These are phyloP conservation scores for Saccharomycopsis amapae DNA, from an alignment of 805 yeast species.

Conservation along the genomic window DNA sequence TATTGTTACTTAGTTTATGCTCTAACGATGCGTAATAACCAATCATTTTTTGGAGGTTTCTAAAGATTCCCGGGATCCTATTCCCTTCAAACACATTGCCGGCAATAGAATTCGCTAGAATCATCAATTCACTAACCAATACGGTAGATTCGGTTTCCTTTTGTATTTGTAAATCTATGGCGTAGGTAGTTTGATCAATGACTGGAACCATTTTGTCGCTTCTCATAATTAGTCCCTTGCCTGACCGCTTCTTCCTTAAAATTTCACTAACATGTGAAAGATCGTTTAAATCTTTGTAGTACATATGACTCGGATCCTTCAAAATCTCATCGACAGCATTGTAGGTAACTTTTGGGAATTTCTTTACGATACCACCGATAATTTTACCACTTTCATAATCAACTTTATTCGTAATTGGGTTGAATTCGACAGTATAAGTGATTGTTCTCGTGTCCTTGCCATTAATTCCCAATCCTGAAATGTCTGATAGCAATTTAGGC, in stretches of 20 bases:
- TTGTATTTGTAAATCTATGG: slow-evolving; percentile 7
- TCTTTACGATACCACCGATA: slow-evolving; percentile 35
- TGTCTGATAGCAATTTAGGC: slow-evolving; percentile 46
- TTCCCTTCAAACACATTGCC: slow-evolving; percentile 40
- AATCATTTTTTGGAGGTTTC: slow-evolving; percentile 28
- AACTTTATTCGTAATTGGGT: slow-evolving; percentile 24
- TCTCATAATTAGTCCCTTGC: slow-evolving; percentile 27
- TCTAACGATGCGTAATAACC: slow-evolving; percentile 23
- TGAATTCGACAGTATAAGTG: slow-evolving; percentile 35
- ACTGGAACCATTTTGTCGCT: slow-evolving; percentile 4
- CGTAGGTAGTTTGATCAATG: slow-evolving; percentile 24
- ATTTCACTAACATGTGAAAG: slow-evolving; percentile 30
- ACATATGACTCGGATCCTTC: slow-evolving; percentile 22
- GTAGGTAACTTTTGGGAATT: slow-evolving; percentile 55
- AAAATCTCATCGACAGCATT: slow-evolving; percentile 50
- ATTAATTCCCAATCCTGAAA: slow-evolving; percentile 45
- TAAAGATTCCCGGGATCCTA: slow-evolving; percentile 46
- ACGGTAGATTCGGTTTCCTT: slow-evolving; percentile 43
- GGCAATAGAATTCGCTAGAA: slow-evolving; percentile 60
- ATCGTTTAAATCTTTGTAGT: slow-evolving; percentile 29
- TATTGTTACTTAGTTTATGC: not conserved
- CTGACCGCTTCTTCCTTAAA: slow-evolving; percentile 29
- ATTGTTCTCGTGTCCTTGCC: slow-evolving; percentile 40
- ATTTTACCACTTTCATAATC: slow-evolving; percentile 27
- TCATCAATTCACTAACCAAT: slow-evolving; percentile 81